Conservation (phyloP, 2,329 filamentous ascomycete genomes). For the Helminthosporium solani region DNA sequence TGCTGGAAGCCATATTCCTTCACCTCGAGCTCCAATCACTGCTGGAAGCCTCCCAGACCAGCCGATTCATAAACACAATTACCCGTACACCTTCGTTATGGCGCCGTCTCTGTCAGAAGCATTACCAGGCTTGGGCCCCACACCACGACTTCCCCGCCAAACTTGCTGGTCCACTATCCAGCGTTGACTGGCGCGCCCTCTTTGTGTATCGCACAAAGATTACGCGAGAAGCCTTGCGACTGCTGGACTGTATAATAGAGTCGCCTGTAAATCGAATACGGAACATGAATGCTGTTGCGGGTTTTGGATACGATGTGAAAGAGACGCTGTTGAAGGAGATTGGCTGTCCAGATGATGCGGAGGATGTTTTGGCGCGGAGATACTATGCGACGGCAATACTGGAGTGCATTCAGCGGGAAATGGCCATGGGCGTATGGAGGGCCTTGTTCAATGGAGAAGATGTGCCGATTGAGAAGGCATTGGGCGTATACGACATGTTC, state of each 20-base stretch:
- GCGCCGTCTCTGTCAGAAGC: constrained; percentile 68
- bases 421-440: constrained; percentile 77
- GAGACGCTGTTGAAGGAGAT: constrained; percentile 74
- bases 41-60: constrained; percentile 59
- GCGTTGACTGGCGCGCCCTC: constrained; percentile 70
- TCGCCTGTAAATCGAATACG: constrained; percentile 68
- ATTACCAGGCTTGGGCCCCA: constrained; percentile 74
- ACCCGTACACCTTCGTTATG: constrained; percentile 74
- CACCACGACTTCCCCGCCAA: constrained; percentile 36
- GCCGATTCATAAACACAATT: constrained; percentile 63
- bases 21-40: constrained; percentile 57
- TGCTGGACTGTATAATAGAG: constrained; percentile 68
- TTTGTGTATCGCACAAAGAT: constrained; percentile 39
- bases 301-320: constrained; percentile 82
- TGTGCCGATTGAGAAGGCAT: constrained; percentile 67
- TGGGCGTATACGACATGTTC: constrained; percentile 89
- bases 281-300: constrained; percentile 69
- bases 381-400: constrained; percentile 74
- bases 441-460: constrained; percentile 54
- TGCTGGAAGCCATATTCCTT: constrained; percentile 75
- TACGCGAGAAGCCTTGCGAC: constrained; percentile 34
- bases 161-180: constrained; percentile 49
- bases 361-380: constrained; percentile 77
- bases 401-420: constrained; percentile 75
- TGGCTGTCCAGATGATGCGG: constrained; percentile 57